phyloP scores from a whole-genome alignment of 2,329 filamentous ascomycete species.

The Verticillium nubilum region DNA sequence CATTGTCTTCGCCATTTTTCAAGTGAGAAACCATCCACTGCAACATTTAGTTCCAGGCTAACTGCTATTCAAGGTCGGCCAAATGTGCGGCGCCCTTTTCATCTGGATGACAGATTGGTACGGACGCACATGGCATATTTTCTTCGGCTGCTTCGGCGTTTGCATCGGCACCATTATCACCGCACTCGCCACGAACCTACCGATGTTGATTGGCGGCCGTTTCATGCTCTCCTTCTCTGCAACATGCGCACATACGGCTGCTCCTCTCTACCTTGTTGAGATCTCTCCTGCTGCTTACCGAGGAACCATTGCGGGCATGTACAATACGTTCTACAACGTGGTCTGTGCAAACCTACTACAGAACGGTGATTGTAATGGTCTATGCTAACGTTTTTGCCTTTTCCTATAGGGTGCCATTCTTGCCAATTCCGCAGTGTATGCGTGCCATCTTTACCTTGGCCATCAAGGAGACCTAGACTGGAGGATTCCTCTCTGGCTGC shows the following conservation, averaged over 20 bases:
- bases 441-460: slow-evolving; percentile 20
- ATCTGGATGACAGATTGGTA: slow-evolving; percentile 33
- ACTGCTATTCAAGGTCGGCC: slow-evolving; percentile 6
- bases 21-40: too few species aligned
- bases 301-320: slow-evolving; percentile 51
- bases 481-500: slow-evolving; percentile 26
- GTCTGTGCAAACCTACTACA: slow-evolving; percentile 27
- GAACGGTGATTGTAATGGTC: slow-evolving; percentile 53
- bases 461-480: slow-evolving; percentile 21
- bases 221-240: slow-evolving; percentile 49
- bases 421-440: slow-evolving; percentile 24
- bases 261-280: slow-evolving; percentile 55
- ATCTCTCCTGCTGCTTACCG: slow-evolving; percentile 54
- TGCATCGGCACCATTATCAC: slow-evolving; percentile 23
- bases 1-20: slow-evolving; percentile 12
- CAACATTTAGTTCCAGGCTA: too few species aligned
- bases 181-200: slow-evolving; percentile 27
- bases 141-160: slow-evolving; percentile 47
- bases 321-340: slow-evolving; percentile 36
- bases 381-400: slow-evolving; percentile 52
- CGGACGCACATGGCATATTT: slow-evolving; percentile 39
- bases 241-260: slow-evolving; percentile 48
- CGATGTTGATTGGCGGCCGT: slow-evolving; percentile 44
- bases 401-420: slow-evolving; percentile 17
- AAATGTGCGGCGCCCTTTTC: slow-evolving; percentile 8